A percentile compares a stretch with the other conserved stretches of the same genome.
These are phyloP conservation scores for Chlorophyllum brunneum DNA, from an alignment of 768 basidiomycete species.

Conservation along the genomic window DNA sequence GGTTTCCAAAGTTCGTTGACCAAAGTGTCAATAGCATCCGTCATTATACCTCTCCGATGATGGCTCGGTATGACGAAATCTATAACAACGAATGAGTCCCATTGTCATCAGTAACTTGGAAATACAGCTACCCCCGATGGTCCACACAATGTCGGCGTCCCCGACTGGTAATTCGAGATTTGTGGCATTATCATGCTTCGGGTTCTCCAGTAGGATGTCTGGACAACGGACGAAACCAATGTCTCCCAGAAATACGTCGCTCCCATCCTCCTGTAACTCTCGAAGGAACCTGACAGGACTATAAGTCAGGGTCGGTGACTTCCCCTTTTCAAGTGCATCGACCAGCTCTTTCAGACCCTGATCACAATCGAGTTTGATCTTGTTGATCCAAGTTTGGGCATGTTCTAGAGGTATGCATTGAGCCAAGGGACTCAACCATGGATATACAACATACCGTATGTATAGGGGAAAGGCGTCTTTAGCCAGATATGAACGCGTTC, in stretches of 20 bases:
- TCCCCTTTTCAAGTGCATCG: conserved; percentile 17
- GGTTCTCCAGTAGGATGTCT: conserved; percentile 17
- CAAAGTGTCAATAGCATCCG: conserved; percentile 52
- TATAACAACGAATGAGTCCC: conserved; percentile 20
- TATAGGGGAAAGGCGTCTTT: conserved; percentile 52
- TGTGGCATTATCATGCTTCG: conserved; percentile 22
- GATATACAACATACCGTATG: conserved; percentile 22
- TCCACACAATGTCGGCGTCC: conserved; percentile 57
- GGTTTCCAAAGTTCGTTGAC: conserved; percentile 60
- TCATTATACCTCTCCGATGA: conserved; percentile 73
- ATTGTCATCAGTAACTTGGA: conserved; percentile 1
- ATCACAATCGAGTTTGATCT: conserved; percentile 25
- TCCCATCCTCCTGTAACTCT: conserved; percentile 54
- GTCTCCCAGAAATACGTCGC: conserved; percentile 51
- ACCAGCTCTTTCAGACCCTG: conserved; percentile 27
- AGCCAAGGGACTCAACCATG: not conserved
- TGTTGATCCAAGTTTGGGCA: conserved; percentile 25
- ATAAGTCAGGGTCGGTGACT: conserved; percentile 31
- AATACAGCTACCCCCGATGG: conserved; percentile 46
- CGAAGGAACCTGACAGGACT: conserved; percentile 51
- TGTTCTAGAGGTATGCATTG: conserved; percentile 26
- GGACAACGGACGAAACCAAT: conserved; percentile 31
- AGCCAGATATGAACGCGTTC: conserved; percentile 41
- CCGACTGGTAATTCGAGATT: conserved; percentile 41
- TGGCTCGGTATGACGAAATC: conserved; percentile 59